Evolutionary conservation across 1,284 basidiomycete genomes (phyloP), one percentile per base, ranked within the genome.

Genomic region (Ganoderma sinense): DNA sequence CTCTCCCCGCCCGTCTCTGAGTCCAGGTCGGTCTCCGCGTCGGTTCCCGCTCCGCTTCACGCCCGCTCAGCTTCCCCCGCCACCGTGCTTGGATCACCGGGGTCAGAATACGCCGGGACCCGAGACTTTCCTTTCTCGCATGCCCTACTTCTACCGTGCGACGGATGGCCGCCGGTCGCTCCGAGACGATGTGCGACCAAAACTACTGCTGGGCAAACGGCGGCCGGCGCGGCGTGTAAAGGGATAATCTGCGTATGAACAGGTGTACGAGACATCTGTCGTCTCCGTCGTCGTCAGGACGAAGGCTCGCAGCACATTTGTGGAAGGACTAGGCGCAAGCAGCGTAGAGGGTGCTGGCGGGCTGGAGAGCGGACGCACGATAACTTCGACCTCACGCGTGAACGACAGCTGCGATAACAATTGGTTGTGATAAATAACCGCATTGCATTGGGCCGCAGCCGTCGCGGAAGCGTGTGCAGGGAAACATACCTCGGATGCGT

Each of bases 371-470:
- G 18, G 96, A 96, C 20, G 96, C n/a, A n/a, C 94, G 79, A 98
- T 92, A 71, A 99, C 94, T 79, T 99, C 97, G 62, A 99, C 94
- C 83, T 97, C 96, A 66, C 94, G 92, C 31, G 95, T 91, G 81
- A 97, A 97, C 20, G 94, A 94, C 62, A 95, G 89, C 93, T 94
- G 74, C 23, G 36, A 29, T 64, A 51, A 45, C 36, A 18, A 8
- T 48, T 8, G n/a, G 45, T n/a, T n/a, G 45, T 36, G 36, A 36
- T 36, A 36, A 7, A n/a, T 23, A 7, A 48, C 45, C 20, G 10
- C 56, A 40, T 59, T 11, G 53, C 55, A 73, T 64, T 55, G 56
- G 70, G 59, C 51, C 18, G 8, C 62, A 62, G 65, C 26, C 5
- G 23, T 64, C 59, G 56, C 64, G 36, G 61, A 41, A 62, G 41